These are phyloP conservation scores for Leccinum variicolor DNA, from an alignment of 768 basidiomycete genomes.

Conservation along the genomic window DNA sequence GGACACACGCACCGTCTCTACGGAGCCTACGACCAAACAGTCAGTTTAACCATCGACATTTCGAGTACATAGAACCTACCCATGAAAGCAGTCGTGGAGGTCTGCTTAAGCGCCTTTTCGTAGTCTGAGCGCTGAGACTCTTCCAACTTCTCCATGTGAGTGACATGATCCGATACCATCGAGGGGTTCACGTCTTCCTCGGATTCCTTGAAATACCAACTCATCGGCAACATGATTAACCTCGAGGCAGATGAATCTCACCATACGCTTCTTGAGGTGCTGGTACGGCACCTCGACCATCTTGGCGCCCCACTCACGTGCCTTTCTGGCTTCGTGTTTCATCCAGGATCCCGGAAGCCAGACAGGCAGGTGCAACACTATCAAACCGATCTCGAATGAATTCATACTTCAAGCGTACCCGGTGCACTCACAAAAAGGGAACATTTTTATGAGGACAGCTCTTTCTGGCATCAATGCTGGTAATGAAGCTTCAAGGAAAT, in stretches of 20 bases:
- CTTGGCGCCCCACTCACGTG: constrained; percentile 4
- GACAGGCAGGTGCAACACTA: constrained; percentile 27
- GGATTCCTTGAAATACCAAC: constrained; percentile 1
- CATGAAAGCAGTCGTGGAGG: constrained; percentile 13
- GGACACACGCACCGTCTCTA: constrained; percentile 8
- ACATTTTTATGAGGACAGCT: constrained; percentile 10
- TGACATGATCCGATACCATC: constrained; percentile 15
- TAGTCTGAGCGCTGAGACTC: constrained; percentile 3
- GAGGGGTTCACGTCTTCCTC: constrained; percentile 1
- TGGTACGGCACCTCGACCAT: constrained; percentile 17
- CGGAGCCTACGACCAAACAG: constrained; percentile 1
- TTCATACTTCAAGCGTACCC: too few species aligned
- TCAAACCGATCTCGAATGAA: background rate
- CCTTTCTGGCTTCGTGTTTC: constrained; percentile 9
- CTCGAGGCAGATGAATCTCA: background rate
- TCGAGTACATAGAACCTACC: background rate
- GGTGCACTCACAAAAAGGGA: constrained; percentile 15
- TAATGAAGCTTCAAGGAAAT: constrained; percentile 6
- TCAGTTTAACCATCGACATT: background rate
- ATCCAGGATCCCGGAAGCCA: constrained; percentile 22
- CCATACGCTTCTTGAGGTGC: constrained; percentile 8
- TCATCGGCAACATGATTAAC: background rate
- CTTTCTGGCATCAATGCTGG: constrained; percentile 8
- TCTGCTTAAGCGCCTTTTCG: constrained; percentile 14
- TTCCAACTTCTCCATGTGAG: constrained; percentile 9